A percentile compares a stretch with the other conserved stretches of the same genome.
phyloP scores from a whole-genome alignment of 352 stramenopile species.

The Plasmopara viticola region DNA sequence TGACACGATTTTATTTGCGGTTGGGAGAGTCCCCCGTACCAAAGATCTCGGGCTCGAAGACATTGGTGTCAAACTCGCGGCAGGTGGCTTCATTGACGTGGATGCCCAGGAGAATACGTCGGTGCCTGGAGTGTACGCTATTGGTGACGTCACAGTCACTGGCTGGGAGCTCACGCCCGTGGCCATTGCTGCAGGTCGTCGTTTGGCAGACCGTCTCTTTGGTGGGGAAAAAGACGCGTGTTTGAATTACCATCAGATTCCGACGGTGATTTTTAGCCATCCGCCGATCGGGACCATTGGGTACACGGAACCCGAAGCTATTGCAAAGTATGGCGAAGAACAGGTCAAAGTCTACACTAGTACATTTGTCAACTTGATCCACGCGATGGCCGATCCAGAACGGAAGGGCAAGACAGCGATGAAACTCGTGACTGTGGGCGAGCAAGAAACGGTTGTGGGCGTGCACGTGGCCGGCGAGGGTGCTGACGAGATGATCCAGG shows the following conservation, averaged over 20 bases:
- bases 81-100: constrained; percentile 80
- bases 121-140: constrained; percentile 81
- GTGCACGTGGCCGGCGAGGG: constrained; percentile 92
- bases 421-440: constrained; percentile 88
- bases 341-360: constrained; percentile 94
- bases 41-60: constrained; percentile 77
- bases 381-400: constrained; percentile 87
- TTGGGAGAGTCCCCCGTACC: constrained; percentile 87
- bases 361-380: constrained; percentile 94
- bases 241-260: constrained; percentile 91
- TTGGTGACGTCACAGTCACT: constrained; percentile 89
- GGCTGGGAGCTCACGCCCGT: constrained; percentile 86
- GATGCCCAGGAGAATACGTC: constrained; percentile 90
- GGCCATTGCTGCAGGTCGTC: constrained; percentile 82
- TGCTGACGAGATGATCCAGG: constrained; percentile 97
- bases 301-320: constrained; percentile 89
- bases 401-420: constrained; percentile 91
- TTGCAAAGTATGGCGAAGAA: constrained; percentile 88
- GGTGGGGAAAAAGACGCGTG: constrained; percentile 68
- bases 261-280: constrained; percentile 96
- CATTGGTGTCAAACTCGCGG: constrained; percentile 75
- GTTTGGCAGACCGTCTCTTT: constrained; percentile 89
- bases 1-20: constrained; percentile 55
- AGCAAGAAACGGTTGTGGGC: constrained; percentile 90
- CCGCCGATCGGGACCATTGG: constrained; percentile 93